Percentiles rank a stretch among this genome's conserved stretches.
Conservation (phyloP, 1,139 yeast species). For the Candida smagusa region DNA sequence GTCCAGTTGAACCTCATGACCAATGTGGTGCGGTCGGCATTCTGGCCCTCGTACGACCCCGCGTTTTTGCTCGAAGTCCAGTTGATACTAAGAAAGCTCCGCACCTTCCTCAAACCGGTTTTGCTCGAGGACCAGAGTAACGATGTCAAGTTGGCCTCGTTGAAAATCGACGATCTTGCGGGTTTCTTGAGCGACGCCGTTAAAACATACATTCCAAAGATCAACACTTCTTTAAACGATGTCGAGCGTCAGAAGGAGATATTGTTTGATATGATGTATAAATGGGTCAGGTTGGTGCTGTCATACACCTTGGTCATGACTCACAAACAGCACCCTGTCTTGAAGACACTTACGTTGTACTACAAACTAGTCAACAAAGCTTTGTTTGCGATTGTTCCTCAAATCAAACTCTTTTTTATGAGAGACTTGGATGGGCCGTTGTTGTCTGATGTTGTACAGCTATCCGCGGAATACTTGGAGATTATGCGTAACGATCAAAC, state of each 20-base stretch:
- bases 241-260: conserved; percentile 33
- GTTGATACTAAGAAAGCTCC: conserved; percentile 21
- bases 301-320: conserved; percentile 24
- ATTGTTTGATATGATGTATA: conserved; percentile 34
- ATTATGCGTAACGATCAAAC: conserved; percentile 2
- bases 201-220: conserved; percentile 25
- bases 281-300: conserved; percentile 41
- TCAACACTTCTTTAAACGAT: conserved; percentile 24
- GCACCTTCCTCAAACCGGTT: conserved; percentile 8
- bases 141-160: conserved; percentile 4
- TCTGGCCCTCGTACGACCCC: conserved; percentile 39
- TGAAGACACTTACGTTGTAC: conserved; percentile 32
- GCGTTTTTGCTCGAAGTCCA: conserved; percentile 29
- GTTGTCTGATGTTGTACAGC: conserved; percentile 35
- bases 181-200: conserved; percentile 26
- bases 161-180: conserved; percentile 23
- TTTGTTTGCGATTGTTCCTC: conserved; percentile 39
- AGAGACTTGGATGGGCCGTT: conserved; percentile 45
- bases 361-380: conserved; percentile 35
- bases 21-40: conserved; percentile 34
- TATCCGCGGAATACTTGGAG: conserved; percentile 8
- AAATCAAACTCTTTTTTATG: conserved; percentile 38
- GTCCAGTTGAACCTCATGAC: conserved; percentile 37
- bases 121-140: not conserved
- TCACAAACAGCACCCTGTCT: conserved; percentile 26